Conservation (phyloP, 768 basidiomycete genomes). For the Neoboletus brunneissimus region DNA sequence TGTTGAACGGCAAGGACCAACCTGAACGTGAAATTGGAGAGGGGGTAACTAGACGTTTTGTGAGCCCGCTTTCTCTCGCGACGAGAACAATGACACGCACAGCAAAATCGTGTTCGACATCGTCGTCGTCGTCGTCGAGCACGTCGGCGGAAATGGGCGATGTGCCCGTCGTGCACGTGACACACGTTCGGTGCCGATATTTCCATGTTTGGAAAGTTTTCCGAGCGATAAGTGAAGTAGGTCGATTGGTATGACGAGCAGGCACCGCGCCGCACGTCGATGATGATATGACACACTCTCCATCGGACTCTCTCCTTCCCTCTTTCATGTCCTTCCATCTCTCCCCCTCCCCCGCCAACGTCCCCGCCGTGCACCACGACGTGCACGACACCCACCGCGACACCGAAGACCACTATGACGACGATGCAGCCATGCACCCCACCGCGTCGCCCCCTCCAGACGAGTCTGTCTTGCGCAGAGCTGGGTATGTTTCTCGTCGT, state of each 20-base stretch:
- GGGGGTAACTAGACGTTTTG: slow-evolving; percentile 56
- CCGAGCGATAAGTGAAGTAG: neutral
- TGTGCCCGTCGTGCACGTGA: slow-evolving; percentile 15
- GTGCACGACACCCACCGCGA: neutral
- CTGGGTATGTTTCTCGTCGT: slow-evolving; percentile 44
- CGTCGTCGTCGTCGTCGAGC: slow-evolving; percentile 20
- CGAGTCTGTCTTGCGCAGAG: slow-evolving; percentile 47
- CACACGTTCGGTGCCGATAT: neutral
- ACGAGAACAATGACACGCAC: slow-evolving; percentile 28
- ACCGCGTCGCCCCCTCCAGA: slow-evolving; percentile 29
- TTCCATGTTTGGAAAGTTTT: slow-evolving; percentile 1
- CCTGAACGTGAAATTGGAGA: slow-evolving; percentile 94
- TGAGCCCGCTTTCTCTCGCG: neutral
- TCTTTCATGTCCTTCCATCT: slow-evolving; percentile 9
- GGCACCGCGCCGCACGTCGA: neutral
- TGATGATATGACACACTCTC: neutral
- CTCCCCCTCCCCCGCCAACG: neutral
- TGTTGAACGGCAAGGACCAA: slow-evolving; percentile 24
- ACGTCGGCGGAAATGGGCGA: slow-evolving; percentile 7
- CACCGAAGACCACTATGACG: slow-evolving; percentile 4
- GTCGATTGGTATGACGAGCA: neutral
- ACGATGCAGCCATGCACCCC: slow-evolving; percentile 12
- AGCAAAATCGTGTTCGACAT: slow-evolving; percentile 56
- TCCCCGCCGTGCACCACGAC: neutral
- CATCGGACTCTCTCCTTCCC: neutral